These are phyloP conservation scores for Geum urbanum DNA, from an alignment of 306 rosid genomes.

Conservation along the genomic window DNA sequence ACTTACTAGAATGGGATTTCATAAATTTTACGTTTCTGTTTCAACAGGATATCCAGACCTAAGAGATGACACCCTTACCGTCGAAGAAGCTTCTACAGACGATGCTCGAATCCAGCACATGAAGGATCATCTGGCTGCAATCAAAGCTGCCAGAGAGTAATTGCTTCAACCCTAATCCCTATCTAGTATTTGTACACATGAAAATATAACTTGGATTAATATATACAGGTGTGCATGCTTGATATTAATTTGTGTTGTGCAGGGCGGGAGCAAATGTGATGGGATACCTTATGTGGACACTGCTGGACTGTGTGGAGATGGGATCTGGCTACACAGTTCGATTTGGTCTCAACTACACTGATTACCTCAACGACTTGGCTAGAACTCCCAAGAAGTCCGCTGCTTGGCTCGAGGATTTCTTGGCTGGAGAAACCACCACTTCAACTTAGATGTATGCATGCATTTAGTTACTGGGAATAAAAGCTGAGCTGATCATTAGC, in stretches of 20 bases:
- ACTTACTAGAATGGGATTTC: too few species aligned
- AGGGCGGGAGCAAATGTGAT: background rate
- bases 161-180: background rate
- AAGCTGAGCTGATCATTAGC: too few species aligned
- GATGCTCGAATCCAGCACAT: conserved; percentile 3
- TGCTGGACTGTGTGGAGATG: background rate
- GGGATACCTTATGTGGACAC: background rate
- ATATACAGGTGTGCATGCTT: too few species aligned
- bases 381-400: conserved; percentile 2
- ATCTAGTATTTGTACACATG: too few species aligned
- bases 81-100: background rate
- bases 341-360: conserved; percentile 1
- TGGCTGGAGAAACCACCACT: too few species aligned
- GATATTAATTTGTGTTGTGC: background rate
- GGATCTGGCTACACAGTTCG: background rate
- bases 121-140: background rate
- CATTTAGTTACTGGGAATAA: too few species aligned
- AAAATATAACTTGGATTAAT: background rate
- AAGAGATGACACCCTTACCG: background rate
- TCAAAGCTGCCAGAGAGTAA: background rate
- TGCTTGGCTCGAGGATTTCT: background rate
- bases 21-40: background rate
- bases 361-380: background rate
- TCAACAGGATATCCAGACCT: background rate
- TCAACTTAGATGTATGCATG: too few species aligned